These are phyloP conservation scores for Pichia inconspicua DNA, from an alignment of 1,139 yeast genomes.

Conservation along the genomic window DNA sequence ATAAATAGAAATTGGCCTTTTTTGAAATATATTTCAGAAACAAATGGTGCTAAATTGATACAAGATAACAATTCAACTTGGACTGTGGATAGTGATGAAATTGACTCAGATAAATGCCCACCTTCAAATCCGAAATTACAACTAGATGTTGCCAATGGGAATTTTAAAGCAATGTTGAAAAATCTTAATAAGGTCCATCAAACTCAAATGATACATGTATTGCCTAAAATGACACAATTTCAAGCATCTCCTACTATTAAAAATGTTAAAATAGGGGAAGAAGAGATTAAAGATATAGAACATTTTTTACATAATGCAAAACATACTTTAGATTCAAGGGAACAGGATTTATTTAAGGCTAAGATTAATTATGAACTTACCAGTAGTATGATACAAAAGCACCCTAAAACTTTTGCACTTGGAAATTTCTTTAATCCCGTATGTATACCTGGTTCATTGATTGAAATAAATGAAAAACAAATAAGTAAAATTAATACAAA, in stretches of 20 bases:
- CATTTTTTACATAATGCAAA: slow-evolving; percentile 39
- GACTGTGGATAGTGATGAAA: slow-evolving; percentile 3
- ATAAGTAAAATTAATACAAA: neutral
- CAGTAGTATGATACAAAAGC: slow-evolving; percentile 27
- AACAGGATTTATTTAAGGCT: slow-evolving; percentile 41
- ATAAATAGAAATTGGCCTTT: slow-evolving; percentile 10
- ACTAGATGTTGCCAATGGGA: neutral
- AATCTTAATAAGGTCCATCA: slow-evolving; percentile 19
- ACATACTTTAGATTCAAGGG: slow-evolving; percentile 32
- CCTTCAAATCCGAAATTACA: neutral
- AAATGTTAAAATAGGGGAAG: slow-evolving; percentile 4
- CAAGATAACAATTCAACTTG: neutral
- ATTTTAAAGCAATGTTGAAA: slow-evolving; percentile 12
- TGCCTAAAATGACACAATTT: slow-evolving; percentile 21
- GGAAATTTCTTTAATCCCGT: slow-evolving; percentile 47
- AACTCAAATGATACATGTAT: slow-evolving; percentile 9
- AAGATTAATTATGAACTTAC: slow-evolving; percentile 51
- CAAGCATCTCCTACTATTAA: slow-evolving; percentile 18
- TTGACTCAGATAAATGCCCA: neutral
- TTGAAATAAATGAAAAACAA: slow-evolving; percentile 5
- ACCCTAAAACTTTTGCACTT: slow-evolving; percentile 36
- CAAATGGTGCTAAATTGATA: slow-evolving; percentile 1
- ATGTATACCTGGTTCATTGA: slow-evolving; percentile 24
- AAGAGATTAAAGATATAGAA: slow-evolving; percentile 13
- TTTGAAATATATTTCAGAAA: slow-evolving; percentile 5